phyloP scores from a whole-genome alignment of 2,329 filamentous ascomycete genomes.

The Coleophoma eucalyptorum region DNA sequence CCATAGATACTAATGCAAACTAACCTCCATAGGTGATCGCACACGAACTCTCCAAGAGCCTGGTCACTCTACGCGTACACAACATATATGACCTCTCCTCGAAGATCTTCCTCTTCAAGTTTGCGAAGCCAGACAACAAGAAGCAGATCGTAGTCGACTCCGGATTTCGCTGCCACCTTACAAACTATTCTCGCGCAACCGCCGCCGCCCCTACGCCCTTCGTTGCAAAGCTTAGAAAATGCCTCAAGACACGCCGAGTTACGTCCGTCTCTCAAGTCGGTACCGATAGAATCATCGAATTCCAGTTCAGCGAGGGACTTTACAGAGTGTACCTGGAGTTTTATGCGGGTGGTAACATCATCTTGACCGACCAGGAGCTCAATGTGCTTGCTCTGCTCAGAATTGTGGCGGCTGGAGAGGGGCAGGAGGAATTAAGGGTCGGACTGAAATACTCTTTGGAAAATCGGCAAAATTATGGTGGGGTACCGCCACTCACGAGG shows the following conservation, averaged over 20 bases:
- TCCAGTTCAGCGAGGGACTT: slow-evolving; percentile 87
- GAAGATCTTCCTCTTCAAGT: slow-evolving; percentile 93
- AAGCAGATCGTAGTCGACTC: slow-evolving; percentile 91
- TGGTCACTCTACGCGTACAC: slow-evolving; percentile 76
- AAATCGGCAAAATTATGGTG: slow-evolving; percentile 78
- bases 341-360: slow-evolving; percentile 92
- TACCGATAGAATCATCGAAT: slow-evolving; percentile 88
- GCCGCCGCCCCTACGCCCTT: slow-evolving; percentile 82
- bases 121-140: slow-evolving; percentile 83
- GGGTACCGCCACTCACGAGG: slow-evolving; percentile 69
- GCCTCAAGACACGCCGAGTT: slow-evolving; percentile 79
- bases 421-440: slow-evolving; percentile 77
- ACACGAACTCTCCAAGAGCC: slow-evolving; percentile 77
- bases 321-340: slow-evolving; percentile 92
- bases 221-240: slow-evolving; percentile 80
- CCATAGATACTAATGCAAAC: not conserved
- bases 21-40: slow-evolving; percentile 69
- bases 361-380: slow-evolving; percentile 80
- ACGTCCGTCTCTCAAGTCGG: slow-evolving; percentile 82
- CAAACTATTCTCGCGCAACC: slow-evolving; percentile 83
- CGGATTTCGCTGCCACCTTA: slow-evolving; percentile 93
- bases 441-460: slow-evolving; percentile 77
- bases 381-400: slow-evolving; percentile 80
- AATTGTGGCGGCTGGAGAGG: slow-evolving; percentile 74
- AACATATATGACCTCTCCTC: slow-evolving; percentile 97